Evolutionary conservation across 2,329 filamentous ascomycete species (phyloP).

Genomic region (Helotiales sp.): DNA sequence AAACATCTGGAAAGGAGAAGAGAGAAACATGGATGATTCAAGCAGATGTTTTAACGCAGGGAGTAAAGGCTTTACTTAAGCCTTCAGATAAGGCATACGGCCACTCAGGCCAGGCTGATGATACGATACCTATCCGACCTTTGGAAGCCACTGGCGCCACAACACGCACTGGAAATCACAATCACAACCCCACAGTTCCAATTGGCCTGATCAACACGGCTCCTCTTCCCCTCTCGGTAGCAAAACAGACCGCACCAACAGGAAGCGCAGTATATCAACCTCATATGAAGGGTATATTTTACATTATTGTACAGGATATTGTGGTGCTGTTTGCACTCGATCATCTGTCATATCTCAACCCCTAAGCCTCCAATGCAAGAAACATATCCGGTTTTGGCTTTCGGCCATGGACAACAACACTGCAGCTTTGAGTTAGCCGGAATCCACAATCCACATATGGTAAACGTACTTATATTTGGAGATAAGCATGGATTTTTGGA

Average conservation of each 20-base stretch:
- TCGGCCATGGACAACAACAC: constrained; percentile 8
- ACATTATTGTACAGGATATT: constrained; percentile 9
- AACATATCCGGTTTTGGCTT: constrained; percentile 4
- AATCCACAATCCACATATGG: neutral
- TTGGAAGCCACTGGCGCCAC: neutral
- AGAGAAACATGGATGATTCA: neutral
- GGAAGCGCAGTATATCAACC: neutral
- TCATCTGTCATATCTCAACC: constrained; percentile 9
- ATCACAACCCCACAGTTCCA: neutral
- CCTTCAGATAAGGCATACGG: neutral
- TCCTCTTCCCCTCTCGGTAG: neutral
- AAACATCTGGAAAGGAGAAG: neutral
- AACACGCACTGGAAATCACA: neutral
- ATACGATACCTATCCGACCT: neutral
- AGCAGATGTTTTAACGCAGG: neutral
- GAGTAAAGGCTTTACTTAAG: neutral
- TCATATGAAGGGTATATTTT: neutral
- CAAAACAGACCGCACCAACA: constrained; percentile 4
- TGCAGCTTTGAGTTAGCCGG: constrained; percentile 2
- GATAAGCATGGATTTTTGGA: constrained; percentile 5
- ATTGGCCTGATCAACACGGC: neutral
- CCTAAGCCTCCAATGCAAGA: neutral
- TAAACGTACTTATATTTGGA: neutral
- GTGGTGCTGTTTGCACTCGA: constrained; percentile 2
- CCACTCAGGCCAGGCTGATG: neutral